phyloP scores from a whole-genome alignment of 352 stramenopile genomes.

The Phytopythium mirpurense region DNA sequence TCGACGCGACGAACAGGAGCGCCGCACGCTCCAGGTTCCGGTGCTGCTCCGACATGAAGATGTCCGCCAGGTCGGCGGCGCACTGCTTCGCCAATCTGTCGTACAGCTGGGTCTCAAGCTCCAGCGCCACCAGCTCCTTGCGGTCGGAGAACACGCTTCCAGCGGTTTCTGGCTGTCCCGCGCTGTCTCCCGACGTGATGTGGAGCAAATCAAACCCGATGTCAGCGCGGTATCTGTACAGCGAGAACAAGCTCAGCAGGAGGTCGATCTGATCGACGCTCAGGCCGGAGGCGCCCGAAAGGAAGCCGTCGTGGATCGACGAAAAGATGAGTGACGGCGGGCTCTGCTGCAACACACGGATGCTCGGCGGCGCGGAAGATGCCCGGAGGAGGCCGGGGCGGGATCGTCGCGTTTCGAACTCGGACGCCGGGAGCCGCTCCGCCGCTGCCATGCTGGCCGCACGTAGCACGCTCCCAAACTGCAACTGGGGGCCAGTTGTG shows the following conservation, averaged over 20 bases:
- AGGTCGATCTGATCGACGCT: slow-evolving; percentile 63
- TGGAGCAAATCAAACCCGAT: slow-evolving; percentile 52
- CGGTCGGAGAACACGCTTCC: slow-evolving; percentile 15
- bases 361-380: slow-evolving; percentile 18
- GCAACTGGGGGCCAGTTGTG: background rate
- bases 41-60: slow-evolving; percentile 51
- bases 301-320: slow-evolving; percentile 39
- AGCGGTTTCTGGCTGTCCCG: slow-evolving; percentile 6
- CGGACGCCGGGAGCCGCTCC: slow-evolving; percentile 40
- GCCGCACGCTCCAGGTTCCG: slow-evolving; percentile 58
- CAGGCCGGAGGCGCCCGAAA: slow-evolving; percentile 19
- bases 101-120: slow-evolving; percentile 75
- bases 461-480: background rate
- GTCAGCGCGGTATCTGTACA: slow-evolving; percentile 84
- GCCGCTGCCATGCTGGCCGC: slow-evolving; percentile 21
- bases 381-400: slow-evolving; percentile 4
- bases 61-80: slow-evolving; percentile 46
- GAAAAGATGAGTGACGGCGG: slow-evolving; percentile 70
- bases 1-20: slow-evolving; percentile 70
- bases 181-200: slow-evolving; percentile 18
- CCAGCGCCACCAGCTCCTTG: slow-evolving; percentile 49
- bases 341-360: slow-evolving; percentile 71
- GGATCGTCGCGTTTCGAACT: slow-evolving; percentile 49
- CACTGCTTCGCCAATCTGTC: slow-evolving; percentile 65
- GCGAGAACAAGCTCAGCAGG: slow-evolving; percentile 73